Percentiles rank a stretch among this genome's conserved stretches.
These are phyloP conservation scores for Podospora bellae-mahoneyi DNA, from an alignment of 495 filamentous ascomycete genomes.

Conservation along the genomic window DNA sequence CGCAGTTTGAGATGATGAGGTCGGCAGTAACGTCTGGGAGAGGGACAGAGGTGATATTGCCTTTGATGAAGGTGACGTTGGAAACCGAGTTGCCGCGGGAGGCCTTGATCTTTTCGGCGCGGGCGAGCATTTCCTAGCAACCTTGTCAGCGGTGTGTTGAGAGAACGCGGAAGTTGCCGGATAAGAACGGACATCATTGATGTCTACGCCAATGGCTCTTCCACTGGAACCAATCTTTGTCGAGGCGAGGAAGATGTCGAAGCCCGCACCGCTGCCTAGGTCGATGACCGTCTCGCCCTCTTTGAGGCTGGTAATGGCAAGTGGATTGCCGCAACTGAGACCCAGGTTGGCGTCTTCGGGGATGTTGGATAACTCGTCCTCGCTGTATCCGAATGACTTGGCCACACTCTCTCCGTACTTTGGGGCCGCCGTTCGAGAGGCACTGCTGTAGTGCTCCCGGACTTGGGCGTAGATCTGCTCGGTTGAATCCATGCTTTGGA, in stretches of 20 bases:
- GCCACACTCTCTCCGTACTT: constrained; percentile 48
- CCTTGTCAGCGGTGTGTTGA: background rate
- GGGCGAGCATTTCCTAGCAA: constrained; percentile 55
- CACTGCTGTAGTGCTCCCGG: constrained; percentile 39
- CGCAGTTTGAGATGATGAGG: constrained; percentile 58
- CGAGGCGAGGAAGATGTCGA: constrained; percentile 62
- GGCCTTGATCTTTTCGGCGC: constrained; percentile 47
- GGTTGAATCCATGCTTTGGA: constrained; percentile 24
- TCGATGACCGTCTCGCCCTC: constrained; percentile 64
- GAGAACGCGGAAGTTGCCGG: background rate
- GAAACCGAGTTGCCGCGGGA: constrained; percentile 16
- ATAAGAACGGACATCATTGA: constrained; percentile 52
- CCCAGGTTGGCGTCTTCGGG: constrained; percentile 61
- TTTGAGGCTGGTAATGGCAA: constrained; percentile 52
- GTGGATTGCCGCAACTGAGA: constrained; percentile 65
- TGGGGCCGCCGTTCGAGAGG: constrained; percentile 25
- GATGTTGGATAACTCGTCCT: constrained; percentile 50
- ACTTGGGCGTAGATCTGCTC: constrained; percentile 38
- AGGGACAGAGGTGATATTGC: constrained; percentile 51
- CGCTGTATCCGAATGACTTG: constrained; percentile 58
- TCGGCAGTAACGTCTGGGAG: constrained; percentile 46
- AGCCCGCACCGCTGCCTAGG: constrained; percentile 60
- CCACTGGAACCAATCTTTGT: constrained; percentile 54
- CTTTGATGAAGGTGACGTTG: constrained; percentile 51
- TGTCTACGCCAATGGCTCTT: constrained; percentile 61